A percentile compares a stretch with the other conserved stretches of the same genome.
Conservation (phyloP, 352 stramenopile genomes). For the Hyaloperonospora brassicae region DNA sequence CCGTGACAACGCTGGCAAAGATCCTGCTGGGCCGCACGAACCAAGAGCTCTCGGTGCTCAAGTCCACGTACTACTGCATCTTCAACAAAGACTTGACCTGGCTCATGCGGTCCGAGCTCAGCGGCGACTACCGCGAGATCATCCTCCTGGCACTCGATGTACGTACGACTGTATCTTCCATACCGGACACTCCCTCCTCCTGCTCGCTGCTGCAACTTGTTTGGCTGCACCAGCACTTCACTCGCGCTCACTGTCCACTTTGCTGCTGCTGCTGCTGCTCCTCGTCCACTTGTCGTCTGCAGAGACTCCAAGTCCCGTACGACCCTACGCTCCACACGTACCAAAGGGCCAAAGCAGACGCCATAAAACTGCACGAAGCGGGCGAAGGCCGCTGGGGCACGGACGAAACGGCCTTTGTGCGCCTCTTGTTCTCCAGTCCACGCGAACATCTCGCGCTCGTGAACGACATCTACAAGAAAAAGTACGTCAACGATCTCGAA, state of each 20-base stretch:
- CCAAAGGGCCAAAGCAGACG: constrained; percentile 43
- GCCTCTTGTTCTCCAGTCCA: constrained; percentile 50
- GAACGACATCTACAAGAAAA: constrained; percentile 60
- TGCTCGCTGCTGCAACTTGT: no score
- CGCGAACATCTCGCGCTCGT: constrained; percentile 47
- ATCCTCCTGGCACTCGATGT: constrained; percentile 57
- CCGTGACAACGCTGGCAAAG: constrained; percentile 16
- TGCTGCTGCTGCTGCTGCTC: constrained; percentile 1
- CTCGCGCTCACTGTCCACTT: constrained; percentile 1
- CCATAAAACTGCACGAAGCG: constrained; percentile 57
- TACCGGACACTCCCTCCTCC: not conserved
- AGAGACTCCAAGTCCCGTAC: constrained; percentile 34
- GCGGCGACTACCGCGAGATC: constrained; percentile 62
- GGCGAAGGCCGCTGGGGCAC: constrained; percentile 69
- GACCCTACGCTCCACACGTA: constrained; percentile 51
- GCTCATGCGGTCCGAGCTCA: constrained; percentile 53
- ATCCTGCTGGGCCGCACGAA: constrained; percentile 65
- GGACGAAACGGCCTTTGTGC: constrained; percentile 58
- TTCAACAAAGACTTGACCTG: constrained; percentile 65
- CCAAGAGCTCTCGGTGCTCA: constrained; percentile 64
- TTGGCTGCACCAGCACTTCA: not conserved
- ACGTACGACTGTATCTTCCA: not conserved
- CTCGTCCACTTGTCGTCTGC: not conserved
- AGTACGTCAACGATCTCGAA: constrained; percentile 56
- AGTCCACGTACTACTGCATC: constrained; percentile 67